Evolutionary conservation across 192 early-diverging fungal species (phyloP).

Genomic region (Rhizoclosmatium globosum): DNA sequence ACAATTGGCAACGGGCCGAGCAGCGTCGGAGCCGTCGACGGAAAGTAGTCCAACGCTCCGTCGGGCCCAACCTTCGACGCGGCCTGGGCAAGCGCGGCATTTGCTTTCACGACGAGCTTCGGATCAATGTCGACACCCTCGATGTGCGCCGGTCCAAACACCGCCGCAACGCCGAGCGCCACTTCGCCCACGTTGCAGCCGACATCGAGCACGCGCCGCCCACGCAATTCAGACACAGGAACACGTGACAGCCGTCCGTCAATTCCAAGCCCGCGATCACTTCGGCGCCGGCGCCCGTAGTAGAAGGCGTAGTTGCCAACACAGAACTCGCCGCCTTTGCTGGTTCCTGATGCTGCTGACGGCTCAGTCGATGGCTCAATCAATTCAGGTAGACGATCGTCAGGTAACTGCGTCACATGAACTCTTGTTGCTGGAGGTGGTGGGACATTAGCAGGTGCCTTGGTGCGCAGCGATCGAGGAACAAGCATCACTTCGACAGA

Average conservation of each 20-base stretch:
- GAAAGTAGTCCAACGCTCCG: conserved; percentile 59
- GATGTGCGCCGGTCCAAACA: conserved; percentile 59
- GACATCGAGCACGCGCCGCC: conserved; percentile 75
- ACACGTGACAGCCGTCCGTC: conserved; percentile 71
- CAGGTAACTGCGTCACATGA: neutral
- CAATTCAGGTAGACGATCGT: neutral
- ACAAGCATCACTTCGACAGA: neutral
- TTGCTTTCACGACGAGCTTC: conserved; percentile 67
- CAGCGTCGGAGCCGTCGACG: conserved; percentile 51
- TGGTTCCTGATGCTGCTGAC: neutral
- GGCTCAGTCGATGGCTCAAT: neutral
- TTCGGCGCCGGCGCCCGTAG: conserved; percentile 64
- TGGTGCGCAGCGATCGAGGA: neutral
- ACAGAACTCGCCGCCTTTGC: neutral
- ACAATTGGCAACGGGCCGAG: conserved; percentile 49
- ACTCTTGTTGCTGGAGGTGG: neutral
- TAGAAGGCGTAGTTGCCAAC: conserved; percentile 71
- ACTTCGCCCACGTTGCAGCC: conserved; percentile 81
- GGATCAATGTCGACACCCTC: conserved; percentile 82
- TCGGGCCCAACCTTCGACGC: conserved; percentile 10
- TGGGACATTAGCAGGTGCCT: neutral
- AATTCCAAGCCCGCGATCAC: neutral
- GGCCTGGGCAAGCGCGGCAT: conserved; percentile 39
- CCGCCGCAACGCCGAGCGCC: conserved; percentile 58
- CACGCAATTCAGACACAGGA: conserved; percentile 54